Conservation (phyloP, 768 basidiomycete species). For the Rhodotorula toruloides region DNA sequence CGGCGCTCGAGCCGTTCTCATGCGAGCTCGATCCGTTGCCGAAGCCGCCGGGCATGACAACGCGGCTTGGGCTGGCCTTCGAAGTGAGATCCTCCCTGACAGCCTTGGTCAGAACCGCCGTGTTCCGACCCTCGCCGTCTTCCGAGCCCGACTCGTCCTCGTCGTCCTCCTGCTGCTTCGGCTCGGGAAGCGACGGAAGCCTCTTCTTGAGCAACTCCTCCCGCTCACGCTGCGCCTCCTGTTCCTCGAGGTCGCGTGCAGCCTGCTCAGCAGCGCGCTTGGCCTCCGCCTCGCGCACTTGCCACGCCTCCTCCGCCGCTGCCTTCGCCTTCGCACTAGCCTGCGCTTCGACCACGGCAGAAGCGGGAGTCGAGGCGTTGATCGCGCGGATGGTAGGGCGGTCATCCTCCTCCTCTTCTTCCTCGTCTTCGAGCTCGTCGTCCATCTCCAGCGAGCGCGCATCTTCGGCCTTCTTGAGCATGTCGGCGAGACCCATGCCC, state of each 20-base stretch:
- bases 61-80: conserved; percentile 23
- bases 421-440: conserved; percentile 1
- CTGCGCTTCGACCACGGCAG: background rate
- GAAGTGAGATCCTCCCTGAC: conserved; percentile 14
- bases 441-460: background rate
- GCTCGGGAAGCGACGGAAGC: conserved; percentile 9
- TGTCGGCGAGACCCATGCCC: background rate
- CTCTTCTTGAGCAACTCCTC: conserved; percentile 7
- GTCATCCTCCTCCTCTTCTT: conserved; percentile 11
- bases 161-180: conserved; percentile 1
- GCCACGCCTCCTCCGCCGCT: background rate
- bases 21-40: conserved; percentile 11
- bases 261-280: conserved; percentile 12
- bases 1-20: conserved; percentile 1
- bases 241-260: conserved; percentile 16
- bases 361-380: conserved; percentile 14
- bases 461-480: background rate
- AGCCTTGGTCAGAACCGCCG: conserved; percentile 8
- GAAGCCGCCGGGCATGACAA: conserved; percentile 25
- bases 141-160: conserved; percentile 8
- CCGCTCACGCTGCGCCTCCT: conserved; percentile 12
- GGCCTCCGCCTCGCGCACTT: background rate
- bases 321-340: background rate
- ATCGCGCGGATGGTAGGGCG: conserved; percentile 15
- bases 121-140: conserved; percentile 5